phyloP scores from a whole-genome alignment of 139 green algal species.

The Mychonastes homosphaera region DNA sequence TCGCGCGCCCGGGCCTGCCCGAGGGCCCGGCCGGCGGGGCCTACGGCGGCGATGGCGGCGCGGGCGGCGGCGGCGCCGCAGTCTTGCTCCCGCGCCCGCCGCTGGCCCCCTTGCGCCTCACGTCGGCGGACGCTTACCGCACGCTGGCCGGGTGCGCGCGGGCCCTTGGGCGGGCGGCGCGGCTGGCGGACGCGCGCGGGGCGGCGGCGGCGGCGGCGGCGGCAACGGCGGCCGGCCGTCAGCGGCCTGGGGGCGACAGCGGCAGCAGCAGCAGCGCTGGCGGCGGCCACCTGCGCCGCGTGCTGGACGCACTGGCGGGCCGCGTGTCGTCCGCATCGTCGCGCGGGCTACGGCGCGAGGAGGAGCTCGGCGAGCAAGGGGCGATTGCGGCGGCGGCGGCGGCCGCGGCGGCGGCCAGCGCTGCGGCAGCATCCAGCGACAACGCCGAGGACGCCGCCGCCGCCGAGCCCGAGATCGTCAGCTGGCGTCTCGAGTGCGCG shows the following conservation, averaged over 20 bases:
- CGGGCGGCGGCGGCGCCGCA: neutral
- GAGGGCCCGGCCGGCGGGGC: neutral
- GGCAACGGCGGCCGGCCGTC: neutral
- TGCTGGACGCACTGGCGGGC: conserved; percentile 25
- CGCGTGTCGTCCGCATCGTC: too few relatives aligned
- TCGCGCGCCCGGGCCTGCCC: conserved; percentile 16
- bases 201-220: neutral
- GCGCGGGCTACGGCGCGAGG: too few relatives aligned
- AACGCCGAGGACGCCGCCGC: neutral
- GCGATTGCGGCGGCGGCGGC: too few relatives aligned
- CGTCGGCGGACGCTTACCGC: conserved; percentile 30
- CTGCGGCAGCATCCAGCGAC: neutral
- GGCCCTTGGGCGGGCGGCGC: conserved; percentile 26
- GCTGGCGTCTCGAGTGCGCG: conserved; percentile 35
- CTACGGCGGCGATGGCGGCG: too few relatives aligned
- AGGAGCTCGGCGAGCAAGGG: too few relatives aligned
- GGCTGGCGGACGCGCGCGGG: conserved; percentile 6
- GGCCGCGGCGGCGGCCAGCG: neutral
- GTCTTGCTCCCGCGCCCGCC: conserved; percentile 62
- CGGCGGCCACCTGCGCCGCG: conserved; percentile 19
- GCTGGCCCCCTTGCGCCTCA: conserved; percentile 35
- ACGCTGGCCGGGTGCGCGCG: conserved; percentile 41
- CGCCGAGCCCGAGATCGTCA: conserved; percentile 8
- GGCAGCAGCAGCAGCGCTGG: neutral
- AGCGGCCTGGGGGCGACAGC: neutral